phyloP scores from a whole-genome alignment of 176 grass and related monocot genomes.

The Triticum aestivum region IWGSC_CS_RefSeq_v2.1 NC_057814.1:600157529-600158028 shows the following conservation, averaged over 20 bases:
- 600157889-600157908: conserved; percentile 32
- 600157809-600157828: conserved; percentile 22
- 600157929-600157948: too few relatives aligned
- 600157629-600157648: not conserved
- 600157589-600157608: conserved; percentile 47
- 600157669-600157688: not conserved
- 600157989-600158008: not conserved
- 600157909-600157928: conserved; percentile 11
- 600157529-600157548: conserved; percentile 62
- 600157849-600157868: conserved; percentile 37
- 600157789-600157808: conserved; percentile 32
- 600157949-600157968: not conserved
- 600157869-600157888: conserved; percentile 49
- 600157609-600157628: not conserved
- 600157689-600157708: conserved; percentile 55
- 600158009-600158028: not conserved
- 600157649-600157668: not conserved
- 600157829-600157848: not conserved
- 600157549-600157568: conserved; percentile 37
- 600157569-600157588: not conserved
- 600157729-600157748: conserved; percentile 33
- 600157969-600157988: too few relatives aligned
- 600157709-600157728: conserved; percentile 30
- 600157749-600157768: conserved; percentile 41
- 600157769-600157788: conserved; percentile 57